Base-by-base conservation (phyloP, 2,329 filamentous ascomycete species). In the Aureobasidium subglaciale region DNA sequence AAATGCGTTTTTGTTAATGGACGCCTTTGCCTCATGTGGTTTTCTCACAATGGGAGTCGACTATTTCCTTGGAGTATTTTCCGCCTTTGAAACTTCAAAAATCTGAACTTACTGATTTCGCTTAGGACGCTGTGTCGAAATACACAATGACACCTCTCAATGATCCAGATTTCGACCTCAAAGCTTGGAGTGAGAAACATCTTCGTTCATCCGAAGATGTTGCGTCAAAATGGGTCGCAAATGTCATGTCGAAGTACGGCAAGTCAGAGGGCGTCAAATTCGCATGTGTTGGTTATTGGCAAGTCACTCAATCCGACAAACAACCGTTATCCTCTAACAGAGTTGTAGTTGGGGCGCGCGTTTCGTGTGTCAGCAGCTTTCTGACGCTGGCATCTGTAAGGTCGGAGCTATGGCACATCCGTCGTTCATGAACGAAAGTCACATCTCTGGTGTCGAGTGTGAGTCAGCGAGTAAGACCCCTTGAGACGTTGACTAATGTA, bases 281-380 rank as follows among this genome's bases (percentile, higher is more conserved):
- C 16, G 45, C 45, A 4, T 49, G 45, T 18, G 45, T 49, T 10
- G 45, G 45, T 16, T 49, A 49, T 9, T 49, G 45, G 45, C 37
- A 5, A 35, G 45, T 48, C 2, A n/a, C n/a, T n/a, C n/a, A n/a
- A n/a, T n/a, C n/a, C n/a, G n/a, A n/a, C n/a, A n/a, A n/a, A n/a
- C n/a, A n/a, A n/a, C n/a, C n/a, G 9, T 32, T 10, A 9, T 15
- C 5, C 5, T 29, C 38, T 24, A 10, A 27, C 18, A 6, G 16
- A 1, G 18, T 10, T 27, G 11, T 6, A 49, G 45, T 18, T 49
- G 45, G 45, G 45, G 45, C 15, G 45, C 20, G 1, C 18, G 45
- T 2, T 10, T 49, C 4, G 45, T 49, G 0, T 49, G 45, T 27
- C 30, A 49, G 18, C 45, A 49, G 27, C 22, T 49, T 3, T 49